A percentile compares a stretch with the other conserved stretches of the same genome.
Conservation (phyloP, 1,139 yeast species). For the Taphrina betulina region DNA sequence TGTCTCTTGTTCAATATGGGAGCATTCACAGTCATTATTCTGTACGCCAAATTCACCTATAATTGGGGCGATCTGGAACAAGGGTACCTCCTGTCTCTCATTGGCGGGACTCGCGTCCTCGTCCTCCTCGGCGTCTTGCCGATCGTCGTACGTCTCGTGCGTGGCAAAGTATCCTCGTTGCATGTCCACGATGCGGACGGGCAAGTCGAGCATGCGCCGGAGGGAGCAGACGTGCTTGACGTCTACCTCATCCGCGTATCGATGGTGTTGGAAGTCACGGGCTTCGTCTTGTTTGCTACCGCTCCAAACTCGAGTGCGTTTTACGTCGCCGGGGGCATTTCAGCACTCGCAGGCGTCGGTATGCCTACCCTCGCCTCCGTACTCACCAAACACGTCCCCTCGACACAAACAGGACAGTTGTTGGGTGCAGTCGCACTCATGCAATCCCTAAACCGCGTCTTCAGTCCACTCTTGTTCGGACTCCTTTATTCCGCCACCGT, state of each 20-base stretch:
- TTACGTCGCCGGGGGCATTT: slow-evolving; percentile 44
- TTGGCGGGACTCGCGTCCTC: slow-evolving; percentile 53
- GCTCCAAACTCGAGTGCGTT: slow-evolving; percentile 44
- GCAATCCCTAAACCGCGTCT: slow-evolving; percentile 41
- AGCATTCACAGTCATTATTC: slow-evolving; percentile 51
- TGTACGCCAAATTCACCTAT: slow-evolving; percentile 61
- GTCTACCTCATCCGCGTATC: slow-evolving; percentile 48
- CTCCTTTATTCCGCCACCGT: slow-evolving; percentile 42
- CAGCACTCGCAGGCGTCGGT: slow-evolving; percentile 53
- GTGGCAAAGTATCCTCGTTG: slow-evolving; percentile 35
- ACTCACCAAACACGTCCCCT: slow-evolving; percentile 53
- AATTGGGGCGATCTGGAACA: slow-evolving; percentile 57
- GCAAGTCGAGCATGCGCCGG: slow-evolving; percentile 24
- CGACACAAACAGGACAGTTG: slow-evolving; percentile 43
- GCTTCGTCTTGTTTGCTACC: slow-evolving; percentile 47
- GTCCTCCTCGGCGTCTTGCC: slow-evolving; percentile 52
- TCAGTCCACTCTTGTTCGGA: slow-evolving; percentile 43
- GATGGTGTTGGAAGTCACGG: slow-evolving; percentile 48
- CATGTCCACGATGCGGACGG: slow-evolving; percentile 7
- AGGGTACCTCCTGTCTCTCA: slow-evolving; percentile 59
- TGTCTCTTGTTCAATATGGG: slow-evolving; percentile 46
- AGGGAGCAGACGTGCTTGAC: slow-evolving; percentile 34
- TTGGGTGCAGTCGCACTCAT: slow-evolving; percentile 44
- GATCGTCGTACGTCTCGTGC: slow-evolving; percentile 48
- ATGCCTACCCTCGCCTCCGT: slow-evolving; percentile 55